Conservation (phyloP, 1,139 yeast species). For the Meyerozyma elateridarum region DNA sequence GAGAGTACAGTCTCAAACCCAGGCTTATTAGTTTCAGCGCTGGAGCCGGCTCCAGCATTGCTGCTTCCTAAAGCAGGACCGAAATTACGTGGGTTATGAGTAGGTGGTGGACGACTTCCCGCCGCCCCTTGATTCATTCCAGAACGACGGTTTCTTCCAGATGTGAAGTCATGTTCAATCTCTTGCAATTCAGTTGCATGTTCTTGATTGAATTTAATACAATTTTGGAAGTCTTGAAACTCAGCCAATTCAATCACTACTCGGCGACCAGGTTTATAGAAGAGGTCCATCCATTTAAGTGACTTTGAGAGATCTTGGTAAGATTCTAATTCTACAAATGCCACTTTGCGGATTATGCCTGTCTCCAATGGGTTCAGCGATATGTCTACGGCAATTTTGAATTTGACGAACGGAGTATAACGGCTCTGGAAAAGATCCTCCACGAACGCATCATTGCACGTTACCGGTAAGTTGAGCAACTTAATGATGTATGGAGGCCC, state of each 20-base stretch:
- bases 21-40: constrained; percentile 2
- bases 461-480: constrained; percentile 45
- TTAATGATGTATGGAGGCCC: constrained; percentile 60
- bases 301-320: constrained; percentile 44
- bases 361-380: constrained; percentile 37
- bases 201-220: constrained; percentile 38
- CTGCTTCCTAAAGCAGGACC: constrained; percentile 1
- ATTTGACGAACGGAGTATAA: constrained; percentile 35
- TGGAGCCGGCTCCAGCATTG: constrained; percentile 4
- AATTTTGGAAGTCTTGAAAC: constrained; percentile 43
- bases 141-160: constrained; percentile 19
- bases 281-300: constrained; percentile 43
- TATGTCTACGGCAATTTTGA: constrained; percentile 42
- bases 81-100: not conserved
- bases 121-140: constrained; percentile 1
- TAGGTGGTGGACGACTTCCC: not conserved
- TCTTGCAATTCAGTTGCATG: constrained; percentile 27
- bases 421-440: constrained; percentile 42
- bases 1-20: constrained; percentile 3
- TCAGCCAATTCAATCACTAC: constrained; percentile 44
- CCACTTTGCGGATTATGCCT: constrained; percentile 44
- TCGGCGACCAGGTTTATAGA: constrained; percentile 35
- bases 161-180: constrained; percentile 28
- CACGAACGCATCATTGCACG: constrained; percentile 33
- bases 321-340: constrained; percentile 54